These are phyloP conservation scores for Acanthamoeba triangularis DNA, from an alignment of 208 protist genomes.

Conservation along the genomic window DNA sequence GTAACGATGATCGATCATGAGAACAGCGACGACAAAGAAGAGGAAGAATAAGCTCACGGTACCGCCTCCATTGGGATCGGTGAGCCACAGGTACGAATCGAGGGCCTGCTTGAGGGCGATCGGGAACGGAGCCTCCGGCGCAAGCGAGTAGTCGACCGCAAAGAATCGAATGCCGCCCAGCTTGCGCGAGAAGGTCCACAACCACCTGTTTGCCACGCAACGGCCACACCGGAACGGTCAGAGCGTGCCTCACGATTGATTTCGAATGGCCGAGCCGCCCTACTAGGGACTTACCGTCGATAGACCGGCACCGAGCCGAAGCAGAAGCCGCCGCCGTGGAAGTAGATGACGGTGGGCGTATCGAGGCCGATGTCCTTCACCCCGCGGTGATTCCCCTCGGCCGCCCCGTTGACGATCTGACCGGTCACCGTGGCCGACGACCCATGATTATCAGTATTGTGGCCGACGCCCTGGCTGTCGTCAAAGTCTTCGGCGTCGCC, in stretches of 20 bases:
- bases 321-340: slow-evolving; percentile 61
- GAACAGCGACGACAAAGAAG: too few relatives aligned
- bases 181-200: slow-evolving; percentile 44
- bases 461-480: not conserved
- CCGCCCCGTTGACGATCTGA: not conserved
- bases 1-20: too few relatives aligned
- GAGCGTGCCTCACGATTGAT: too few relatives aligned
- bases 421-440: not conserved
- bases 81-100: slow-evolving; percentile 46
- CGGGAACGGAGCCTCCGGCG: slow-evolving; percentile 42
- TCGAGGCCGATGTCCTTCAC: slow-evolving; percentile 4
- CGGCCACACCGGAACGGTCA: too few relatives aligned
- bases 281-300: not conserved
- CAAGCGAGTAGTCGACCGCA: slow-evolving; percentile 51
- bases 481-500: slow-evolving; percentile 31
- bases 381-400: not conserved
- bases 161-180: slow-evolving; percentile 46
- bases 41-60: not conserved
- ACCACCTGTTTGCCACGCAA: not conserved
- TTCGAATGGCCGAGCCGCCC: too few relatives aligned
- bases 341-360: slow-evolving; percentile 33
- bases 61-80: slow-evolving; percentile 12
- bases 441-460: not conserved
- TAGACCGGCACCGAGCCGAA: slow-evolving; percentile 38
- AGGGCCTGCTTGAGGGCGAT: slow-evolving; percentile 57